Evolutionary conservation across 352 stramenopile genomes (phyloP).

Genomic region (Nothophytophthora sp.): DNA sequence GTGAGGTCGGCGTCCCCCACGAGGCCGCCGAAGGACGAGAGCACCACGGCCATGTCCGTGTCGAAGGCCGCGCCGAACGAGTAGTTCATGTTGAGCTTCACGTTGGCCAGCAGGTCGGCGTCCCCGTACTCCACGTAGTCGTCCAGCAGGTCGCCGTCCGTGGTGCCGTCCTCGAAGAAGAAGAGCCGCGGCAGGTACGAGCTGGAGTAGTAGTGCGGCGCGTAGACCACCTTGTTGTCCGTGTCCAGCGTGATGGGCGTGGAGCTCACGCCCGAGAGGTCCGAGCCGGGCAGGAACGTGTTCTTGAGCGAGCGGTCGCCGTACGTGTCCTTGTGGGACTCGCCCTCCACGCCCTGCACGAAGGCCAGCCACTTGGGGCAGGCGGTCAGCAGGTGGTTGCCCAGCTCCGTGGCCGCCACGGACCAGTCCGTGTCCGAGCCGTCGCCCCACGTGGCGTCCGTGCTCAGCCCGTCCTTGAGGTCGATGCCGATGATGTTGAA

Average conservation of each 20-base stretch:
- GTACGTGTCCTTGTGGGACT: constrained; percentile 70
- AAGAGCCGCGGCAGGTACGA: constrained; percentile 61
- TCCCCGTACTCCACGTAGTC: constrained; percentile 66
- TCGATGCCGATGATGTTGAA: constrained; percentile 89
- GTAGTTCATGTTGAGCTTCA: constrained; percentile 79
- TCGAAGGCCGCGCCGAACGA: constrained; percentile 72
- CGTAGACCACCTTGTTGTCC: constrained; percentile 80
- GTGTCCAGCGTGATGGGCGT: constrained; percentile 59
- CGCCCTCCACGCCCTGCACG: constrained; percentile 68
- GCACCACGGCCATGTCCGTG: constrained; percentile 61
- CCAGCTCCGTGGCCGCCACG: constrained; percentile 63
- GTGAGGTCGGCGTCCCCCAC: constrained; percentile 58
- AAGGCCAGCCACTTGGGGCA: constrained; percentile 84
- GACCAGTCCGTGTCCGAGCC: constrained; percentile 78
- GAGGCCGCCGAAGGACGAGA: constrained; percentile 86
- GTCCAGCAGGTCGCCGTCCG: constrained; percentile 56
- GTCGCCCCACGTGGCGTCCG: constrained; percentile 74
- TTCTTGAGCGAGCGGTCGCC: constrained; percentile 58
- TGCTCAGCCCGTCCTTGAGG: constrained; percentile 71
- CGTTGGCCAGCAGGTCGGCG: constrained; percentile 56
- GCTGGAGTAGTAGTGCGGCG: constrained; percentile 77
- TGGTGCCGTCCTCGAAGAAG: constrained; percentile 60
- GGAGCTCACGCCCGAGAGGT: constrained; percentile 49
- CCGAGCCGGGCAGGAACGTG: constrained; percentile 67
- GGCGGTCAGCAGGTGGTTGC: constrained; percentile 58